A percentile compares a stretch with the other conserved stretches of the same genome.
These are phyloP conservation scores for Colletotrichum falcatum DNA, from an alignment of 2,329 filamentous ascomycete species.

Conservation along the genomic window DNA sequence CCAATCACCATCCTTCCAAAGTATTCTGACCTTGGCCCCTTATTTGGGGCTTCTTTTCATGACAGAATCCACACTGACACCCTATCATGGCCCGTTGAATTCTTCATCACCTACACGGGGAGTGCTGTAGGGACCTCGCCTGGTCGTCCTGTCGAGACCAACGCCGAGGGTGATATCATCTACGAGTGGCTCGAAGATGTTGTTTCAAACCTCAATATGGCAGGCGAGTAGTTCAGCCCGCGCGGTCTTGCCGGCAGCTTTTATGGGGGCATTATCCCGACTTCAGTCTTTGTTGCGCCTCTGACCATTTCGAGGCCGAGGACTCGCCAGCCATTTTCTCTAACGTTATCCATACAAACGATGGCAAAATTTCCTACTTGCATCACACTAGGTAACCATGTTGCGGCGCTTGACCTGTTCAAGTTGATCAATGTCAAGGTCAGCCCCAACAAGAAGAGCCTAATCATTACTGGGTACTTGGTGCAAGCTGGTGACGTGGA, in stretches of 20 bases:
- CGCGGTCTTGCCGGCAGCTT: constrained; percentile 71
- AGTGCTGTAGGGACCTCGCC: constrained; percentile 68
- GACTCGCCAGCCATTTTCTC: constrained; percentile 69
- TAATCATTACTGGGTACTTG: constrained; percentile 75
- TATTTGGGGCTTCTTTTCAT: not conserved
- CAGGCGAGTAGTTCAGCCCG: constrained; percentile 70
- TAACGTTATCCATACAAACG: constrained; percentile 67
- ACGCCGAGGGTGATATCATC: constrained; percentile 69
- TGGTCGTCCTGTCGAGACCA: constrained; percentile 71
- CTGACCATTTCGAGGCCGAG: constrained; percentile 71
- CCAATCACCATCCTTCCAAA: not conserved
- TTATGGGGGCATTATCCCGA: constrained; percentile 67
- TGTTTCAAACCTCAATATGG: constrained; percentile 63
- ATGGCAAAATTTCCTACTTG: constrained; percentile 71
- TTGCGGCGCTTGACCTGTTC: constrained; percentile 71
- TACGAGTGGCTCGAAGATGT: constrained; percentile 72
- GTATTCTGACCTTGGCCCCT: not conserved
- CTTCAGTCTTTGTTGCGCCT: constrained; percentile 73
- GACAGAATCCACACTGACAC: not conserved
- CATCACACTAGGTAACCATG: constrained; percentile 70
- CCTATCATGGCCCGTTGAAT: constrained; percentile 54
- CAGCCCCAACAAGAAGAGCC: constrained; percentile 72
- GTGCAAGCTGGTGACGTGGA: constrained; percentile 67
- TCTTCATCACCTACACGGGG: constrained; percentile 73
- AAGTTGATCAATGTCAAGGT: constrained; percentile 72